phyloP scores from a whole-genome alignment of 441 rosid species.

The Flueggea neowawraea region DNA sequence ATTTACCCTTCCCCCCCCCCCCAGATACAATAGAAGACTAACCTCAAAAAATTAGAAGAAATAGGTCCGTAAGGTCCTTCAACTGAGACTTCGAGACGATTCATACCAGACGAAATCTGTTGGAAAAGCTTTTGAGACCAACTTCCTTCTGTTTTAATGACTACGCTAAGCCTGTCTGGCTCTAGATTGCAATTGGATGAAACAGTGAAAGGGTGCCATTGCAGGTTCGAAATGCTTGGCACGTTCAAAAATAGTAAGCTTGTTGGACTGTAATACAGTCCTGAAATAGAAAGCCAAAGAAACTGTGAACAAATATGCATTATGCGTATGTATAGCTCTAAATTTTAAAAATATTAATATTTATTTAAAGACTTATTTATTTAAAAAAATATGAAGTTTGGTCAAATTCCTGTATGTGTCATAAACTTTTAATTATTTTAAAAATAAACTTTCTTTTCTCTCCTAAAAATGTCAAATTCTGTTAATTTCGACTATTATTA shows the following conservation, averaged over 20 bases:
- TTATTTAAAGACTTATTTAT: too few species aligned
- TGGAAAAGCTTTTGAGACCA: constrained; percentile 47
- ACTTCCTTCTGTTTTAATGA: constrained; percentile 40
- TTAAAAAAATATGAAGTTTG: too few species aligned
- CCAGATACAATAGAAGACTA: too few species aligned
- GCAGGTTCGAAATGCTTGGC: constrained; percentile 44
- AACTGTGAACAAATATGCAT: neutral
- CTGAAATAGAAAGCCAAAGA: constrained; percentile 14
- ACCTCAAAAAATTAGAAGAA: constrained; percentile 39
- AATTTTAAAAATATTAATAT: too few species aligned
- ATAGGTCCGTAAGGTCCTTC: constrained; percentile 73
- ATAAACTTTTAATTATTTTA: too few species aligned
- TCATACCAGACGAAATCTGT: constrained; percentile 18
- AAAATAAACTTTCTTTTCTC: too few species aligned
- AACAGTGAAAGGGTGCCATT: constrained; percentile 65
- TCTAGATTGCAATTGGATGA: constrained; percentile 44
- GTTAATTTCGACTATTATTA: too few species aligned
- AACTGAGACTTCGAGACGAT: constrained; percentile 33
- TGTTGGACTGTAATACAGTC: constrained; percentile 33
- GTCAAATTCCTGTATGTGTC: too few species aligned
- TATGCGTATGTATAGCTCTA: too few species aligned
- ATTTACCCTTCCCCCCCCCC: too few species aligned
- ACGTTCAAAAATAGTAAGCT: constrained; percentile 47
- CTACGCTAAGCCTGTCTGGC: constrained; percentile 36
- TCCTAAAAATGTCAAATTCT: too few species aligned